These are phyloP conservation scores for Magnaporthales sp. DNA, from an alignment of 2,329 filamentous ascomycete species.

Conservation along the genomic window DNA sequence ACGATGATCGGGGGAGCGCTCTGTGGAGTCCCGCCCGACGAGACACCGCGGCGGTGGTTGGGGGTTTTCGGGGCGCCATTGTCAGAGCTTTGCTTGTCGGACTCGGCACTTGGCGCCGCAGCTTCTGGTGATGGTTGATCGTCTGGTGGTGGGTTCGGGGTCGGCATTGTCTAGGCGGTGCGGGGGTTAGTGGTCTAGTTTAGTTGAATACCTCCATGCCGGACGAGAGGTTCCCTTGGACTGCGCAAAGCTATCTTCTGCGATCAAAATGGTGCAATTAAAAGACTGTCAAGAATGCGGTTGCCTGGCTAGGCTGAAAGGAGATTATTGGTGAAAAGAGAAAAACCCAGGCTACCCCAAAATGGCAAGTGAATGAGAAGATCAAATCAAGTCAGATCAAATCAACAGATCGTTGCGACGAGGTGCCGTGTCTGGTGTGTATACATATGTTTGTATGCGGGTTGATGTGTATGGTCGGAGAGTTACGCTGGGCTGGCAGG, in stretches of 20 bases:
- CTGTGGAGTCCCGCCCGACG: slow-evolving; percentile 27
- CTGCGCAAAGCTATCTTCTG: neutral
- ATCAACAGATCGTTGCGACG: neutral
- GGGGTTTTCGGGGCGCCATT: neutral
- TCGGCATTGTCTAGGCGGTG: slow-evolving; percentile 13
- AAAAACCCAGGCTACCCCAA: neutral
- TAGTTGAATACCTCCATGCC: slow-evolving; percentile 8
- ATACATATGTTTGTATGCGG: neutral
- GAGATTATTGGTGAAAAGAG: neutral
- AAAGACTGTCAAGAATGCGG: neutral
- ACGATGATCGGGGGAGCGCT: slow-evolving; percentile 22
- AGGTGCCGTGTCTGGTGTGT: neutral
- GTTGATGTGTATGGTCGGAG: neutral
- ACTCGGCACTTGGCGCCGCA: slow-evolving; percentile 2
- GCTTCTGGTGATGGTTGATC: slow-evolving; percentile 8
- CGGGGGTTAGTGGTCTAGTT: neutral
- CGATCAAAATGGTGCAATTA: neutral
- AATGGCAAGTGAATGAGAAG: neutral
- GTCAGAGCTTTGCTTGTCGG: slow-evolving; percentile 1
- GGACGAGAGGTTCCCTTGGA: neutral
- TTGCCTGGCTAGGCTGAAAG: neutral
- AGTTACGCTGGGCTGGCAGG: neutral
- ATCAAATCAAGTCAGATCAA: neutral
- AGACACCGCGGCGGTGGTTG: slow-evolving; percentile 6
- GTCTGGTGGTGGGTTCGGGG: slow-evolving; percentile 10